Base-by-base conservation (phyloP, 768 basidiomycete genomes). In the Dictyophora rubrovolvata region DNA sequence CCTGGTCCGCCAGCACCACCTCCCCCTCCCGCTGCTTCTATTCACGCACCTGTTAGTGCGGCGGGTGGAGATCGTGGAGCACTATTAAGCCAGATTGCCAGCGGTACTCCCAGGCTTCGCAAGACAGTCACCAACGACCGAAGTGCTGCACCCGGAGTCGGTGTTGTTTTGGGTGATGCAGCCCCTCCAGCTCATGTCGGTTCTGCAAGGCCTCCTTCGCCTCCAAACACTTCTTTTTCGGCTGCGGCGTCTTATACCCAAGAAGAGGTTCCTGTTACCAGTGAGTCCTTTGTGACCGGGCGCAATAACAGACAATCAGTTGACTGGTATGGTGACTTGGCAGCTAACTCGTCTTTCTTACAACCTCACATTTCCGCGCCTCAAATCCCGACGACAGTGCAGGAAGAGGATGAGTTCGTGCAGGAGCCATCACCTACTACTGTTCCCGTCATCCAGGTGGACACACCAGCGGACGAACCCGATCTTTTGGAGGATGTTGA, bases 261-360 rank as follows among this genome's bases (percentile, higher is more conserved):
- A 0, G 62, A 65, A 12, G 64, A 28, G 47, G 60, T 37, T 20
- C 61, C 64, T 21, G 46, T 51, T 1, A 66, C 67, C 55, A 63
- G 46, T 17, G 35, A 59, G 54, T 58, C 48, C 53, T 57, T 42
- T 42, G 69, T 65, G 35, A 58, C 63, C 37, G 62, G 67, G 37
- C 72, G 77, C 35, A 77, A 71, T 56, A 80, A 86, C 65, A 76
- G 84, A 60, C 87, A 93, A 69, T 87, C 85, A 7, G 86, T 95
- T 3, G 93, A 92, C 65, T 98, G 94, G 94, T 93, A 90, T 68
- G 80, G 84, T 54, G 87, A 86, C 34, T 77, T 95, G 12, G 93
- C 94, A 12, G 87, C 86, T 42, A 85, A 95, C 72, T 55, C 62
- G 54, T 53, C 55, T 34, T 14, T 42, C 42, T 42, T 42, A 12